phyloP scores from a whole-genome alignment of 2,329 filamentous ascomycete species.

The Apiospora marii region DNA sequence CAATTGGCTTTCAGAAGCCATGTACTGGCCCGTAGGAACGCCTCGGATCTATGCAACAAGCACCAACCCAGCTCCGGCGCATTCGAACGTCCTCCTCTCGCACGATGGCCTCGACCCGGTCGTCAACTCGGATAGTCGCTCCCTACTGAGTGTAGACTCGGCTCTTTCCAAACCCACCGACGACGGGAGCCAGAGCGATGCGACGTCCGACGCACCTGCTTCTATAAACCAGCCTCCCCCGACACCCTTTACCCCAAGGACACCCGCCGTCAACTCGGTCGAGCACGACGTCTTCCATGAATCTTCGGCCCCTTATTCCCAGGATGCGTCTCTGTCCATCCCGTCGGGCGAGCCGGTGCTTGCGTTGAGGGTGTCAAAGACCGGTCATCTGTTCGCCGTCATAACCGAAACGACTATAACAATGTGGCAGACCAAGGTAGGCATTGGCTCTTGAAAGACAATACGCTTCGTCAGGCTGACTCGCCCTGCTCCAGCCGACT shows the following conservation, averaged over 20 bases:
- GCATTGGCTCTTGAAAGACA: neutral
- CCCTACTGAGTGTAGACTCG: conserved; percentile 36
- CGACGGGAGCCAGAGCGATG: conserved; percentile 39
- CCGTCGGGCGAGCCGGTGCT: conserved; percentile 69
- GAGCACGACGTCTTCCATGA: conserved; percentile 59
- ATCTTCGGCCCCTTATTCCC: conserved; percentile 38
- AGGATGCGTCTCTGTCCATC: conserved; percentile 48
- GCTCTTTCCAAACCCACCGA: conserved; percentile 33
- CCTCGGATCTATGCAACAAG: conserved; percentile 83
- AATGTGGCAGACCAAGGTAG: conserved; percentile 95
- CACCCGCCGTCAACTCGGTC: conserved; percentile 65
- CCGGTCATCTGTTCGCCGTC: conserved; percentile 84
- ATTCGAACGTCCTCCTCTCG: conserved; percentile 58
- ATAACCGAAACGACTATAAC: conserved; percentile 86
- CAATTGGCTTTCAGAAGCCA: conserved; percentile 54
- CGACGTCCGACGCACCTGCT: conserved; percentile 44
- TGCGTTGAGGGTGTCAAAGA: conserved; percentile 78
- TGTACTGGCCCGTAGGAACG: conserved; percentile 93
- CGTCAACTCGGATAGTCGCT: conserved; percentile 44
- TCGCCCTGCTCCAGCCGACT: conserved; percentile 70
- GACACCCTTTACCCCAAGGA: conserved; percentile 61
- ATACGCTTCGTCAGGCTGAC: conserved; percentile 1
- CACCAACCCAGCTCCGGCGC: conserved; percentile 64
- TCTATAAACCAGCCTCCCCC: conserved; percentile 33
- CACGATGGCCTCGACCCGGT: conserved; percentile 65